These are phyloP conservation scores for Ziziphus jujuba DNA, from an alignment of 306 rosid species.

Conservation along the genomic window DNA sequence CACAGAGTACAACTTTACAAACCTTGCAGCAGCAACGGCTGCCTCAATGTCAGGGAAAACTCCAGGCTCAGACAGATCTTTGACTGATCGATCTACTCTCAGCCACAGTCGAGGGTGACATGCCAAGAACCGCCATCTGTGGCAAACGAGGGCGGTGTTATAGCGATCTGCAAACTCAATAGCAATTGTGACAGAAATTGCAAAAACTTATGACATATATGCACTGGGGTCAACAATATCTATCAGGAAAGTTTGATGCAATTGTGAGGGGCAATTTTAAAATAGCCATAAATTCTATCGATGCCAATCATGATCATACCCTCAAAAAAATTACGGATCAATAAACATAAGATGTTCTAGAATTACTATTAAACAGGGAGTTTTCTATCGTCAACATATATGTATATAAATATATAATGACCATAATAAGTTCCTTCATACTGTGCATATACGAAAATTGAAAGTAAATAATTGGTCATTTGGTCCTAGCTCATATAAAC, in stretches of 20 bases:
- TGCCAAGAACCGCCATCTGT: conserved; percentile 94
- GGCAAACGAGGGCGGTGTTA: conserved; percentile 99
- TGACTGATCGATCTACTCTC: conserved; percentile 80
- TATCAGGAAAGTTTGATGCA: neutral
- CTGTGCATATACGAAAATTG: too few relatives aligned
- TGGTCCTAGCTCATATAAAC: too few relatives aligned
- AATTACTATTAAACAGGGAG: too few relatives aligned
- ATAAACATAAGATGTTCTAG: too few relatives aligned
- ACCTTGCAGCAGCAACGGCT: conserved; percentile 90
- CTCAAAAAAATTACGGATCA: too few relatives aligned
- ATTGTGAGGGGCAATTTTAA: neutral
- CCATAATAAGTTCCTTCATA: too few relatives aligned
- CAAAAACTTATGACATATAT: conserved; percentile 18
- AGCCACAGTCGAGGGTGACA: conserved; percentile 97
- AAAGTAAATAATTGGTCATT: too few relatives aligned
- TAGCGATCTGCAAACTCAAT: conserved; percentile 99
- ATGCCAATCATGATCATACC: neutral
- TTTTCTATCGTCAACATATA: too few relatives aligned
- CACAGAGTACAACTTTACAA: conserved; percentile 20
- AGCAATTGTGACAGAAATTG: conserved; percentile 55
- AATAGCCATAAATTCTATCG: too few relatives aligned
- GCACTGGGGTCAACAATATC: conserved; percentile 5
- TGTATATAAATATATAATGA: too few relatives aligned
- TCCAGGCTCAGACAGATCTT: conserved; percentile 64
- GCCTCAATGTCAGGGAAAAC: conserved; percentile 83